Conservation (phyloP, 2,329 filamentous ascomycete species). For the Coniochaeta hoffmannii region DNA sequence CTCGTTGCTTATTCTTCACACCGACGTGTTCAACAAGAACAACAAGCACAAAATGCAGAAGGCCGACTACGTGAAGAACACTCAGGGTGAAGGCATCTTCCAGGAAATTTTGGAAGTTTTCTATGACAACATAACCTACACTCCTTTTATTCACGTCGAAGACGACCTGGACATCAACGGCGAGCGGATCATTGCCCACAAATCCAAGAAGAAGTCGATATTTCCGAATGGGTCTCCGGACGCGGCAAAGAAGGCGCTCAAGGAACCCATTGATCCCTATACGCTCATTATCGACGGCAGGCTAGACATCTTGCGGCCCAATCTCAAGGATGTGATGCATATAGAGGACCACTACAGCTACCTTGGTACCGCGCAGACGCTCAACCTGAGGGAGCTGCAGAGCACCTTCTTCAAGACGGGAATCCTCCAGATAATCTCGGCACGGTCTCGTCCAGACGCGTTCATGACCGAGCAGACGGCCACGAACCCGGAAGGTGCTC, state of each 20-base stretch:
- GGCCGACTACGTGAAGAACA: constrained; percentile 90
- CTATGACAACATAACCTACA: constrained; percentile 98
- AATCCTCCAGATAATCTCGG: constrained; percentile 89
- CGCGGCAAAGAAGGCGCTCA: constrained; percentile 54
- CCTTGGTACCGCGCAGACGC: constrained; percentile 63
- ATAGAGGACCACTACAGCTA: constrained; percentile 90
- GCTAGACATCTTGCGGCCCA: constrained; percentile 74
- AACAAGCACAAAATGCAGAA: constrained; percentile 99
- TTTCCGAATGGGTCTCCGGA: constrained; percentile 61
- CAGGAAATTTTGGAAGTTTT: constrained; percentile 92
- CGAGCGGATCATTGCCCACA: constrained; percentile 64
- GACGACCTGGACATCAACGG: constrained; percentile 78
- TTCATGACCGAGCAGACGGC: constrained; percentile 86
- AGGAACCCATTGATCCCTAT: constrained; percentile 92
- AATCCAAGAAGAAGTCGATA: constrained; percentile 62
- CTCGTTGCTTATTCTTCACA: constrained; percentile 91
- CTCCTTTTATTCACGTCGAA: constrained; percentile 95
- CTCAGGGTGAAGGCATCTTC: constrained; percentile 82
- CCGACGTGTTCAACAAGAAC: constrained; percentile 99
- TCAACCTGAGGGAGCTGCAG: constrained; percentile 77
- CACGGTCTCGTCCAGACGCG: constrained; percentile 85
- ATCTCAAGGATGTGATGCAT: constrained; percentile 84
- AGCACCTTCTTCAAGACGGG: constrained; percentile 87
- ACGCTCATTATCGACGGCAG: constrained; percentile 87
- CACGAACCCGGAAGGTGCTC: constrained; percentile 76